Base-by-base conservation (phyloP, 2,329 filamentous ascomycete species). In the Fonsecaea erecta region DNA sequence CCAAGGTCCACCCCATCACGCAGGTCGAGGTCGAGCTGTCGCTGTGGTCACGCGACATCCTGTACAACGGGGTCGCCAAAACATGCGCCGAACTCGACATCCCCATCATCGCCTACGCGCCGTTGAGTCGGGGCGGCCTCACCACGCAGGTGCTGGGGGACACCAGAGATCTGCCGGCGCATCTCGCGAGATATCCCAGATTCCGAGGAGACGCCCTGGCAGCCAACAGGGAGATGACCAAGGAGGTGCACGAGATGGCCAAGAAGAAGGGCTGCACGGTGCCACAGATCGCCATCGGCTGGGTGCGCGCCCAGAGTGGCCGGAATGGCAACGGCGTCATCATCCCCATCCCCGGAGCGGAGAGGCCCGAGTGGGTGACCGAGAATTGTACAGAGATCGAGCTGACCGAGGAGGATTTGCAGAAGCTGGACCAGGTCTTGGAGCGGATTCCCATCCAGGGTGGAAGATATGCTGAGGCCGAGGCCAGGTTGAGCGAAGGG, bases 201-300 rank as follows among this genome's bases (percentile, higher is more conserved):
- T 87, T 72, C 77, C 81, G 70, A 80, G 86, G 6, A 62, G 70
- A 60, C 35, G 37, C 28, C 66, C 67, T 87, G 69, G 75, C 74
- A 7, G 84, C 84, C 74, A 89, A 89, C 68, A 65, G 87, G 14
- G 76, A 79, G 67, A 73, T 88, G 2, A 82, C 86, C 2, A 81
- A 84, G 35, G 74, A 75, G 21, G 79, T 89, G 58, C 72, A 73
- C 0, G 77, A 70, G 14, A 71, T 88, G 5, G 86, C 85, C 0
- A 75, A 78, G 56, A 78, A 77, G 71, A 89, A 89, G 75, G 80
- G 78, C 1, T 79, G 79, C 34, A 86, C 86, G 1, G 70, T 84
- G 0, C 80, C 80, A 2, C 83, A 91, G 73, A 73, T 90, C 61
- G 83, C 85, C 1, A 77, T 90, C 30, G 86, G 87, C 0, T 90